phyloP scores from a whole-genome alignment of 306 rosid species.

The Cucurbita argyrosperma region DNA sequence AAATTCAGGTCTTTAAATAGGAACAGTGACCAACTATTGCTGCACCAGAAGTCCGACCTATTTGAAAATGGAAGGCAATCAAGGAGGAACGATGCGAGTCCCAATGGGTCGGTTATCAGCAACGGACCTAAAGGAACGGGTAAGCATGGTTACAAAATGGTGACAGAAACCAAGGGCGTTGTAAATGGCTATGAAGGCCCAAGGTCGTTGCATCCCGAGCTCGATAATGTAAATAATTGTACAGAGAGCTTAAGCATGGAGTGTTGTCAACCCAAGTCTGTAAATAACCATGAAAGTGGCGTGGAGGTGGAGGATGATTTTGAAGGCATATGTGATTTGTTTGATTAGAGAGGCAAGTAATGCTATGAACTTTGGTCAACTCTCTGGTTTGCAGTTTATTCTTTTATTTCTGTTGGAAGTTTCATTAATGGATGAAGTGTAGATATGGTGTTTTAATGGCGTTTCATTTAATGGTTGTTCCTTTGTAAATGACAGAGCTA shows the following conservation, averaged over 20 bases:
- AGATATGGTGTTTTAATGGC: slow-evolving; percentile 22
- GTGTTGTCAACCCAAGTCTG: slow-evolving; percentile 66
- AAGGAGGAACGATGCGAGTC: slow-evolving; percentile 16
- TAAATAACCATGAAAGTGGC: slow-evolving; percentile 54
- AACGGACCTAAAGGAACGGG: slow-evolving; percentile 34
- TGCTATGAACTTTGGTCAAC: background rate
- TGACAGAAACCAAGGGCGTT: slow-evolving; percentile 23
- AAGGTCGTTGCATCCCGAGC: slow-evolving; percentile 37
- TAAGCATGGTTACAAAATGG: slow-evolving; percentile 24
- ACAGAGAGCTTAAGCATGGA: slow-evolving; percentile 38
- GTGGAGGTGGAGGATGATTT: slow-evolving; percentile 60
- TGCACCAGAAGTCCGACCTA: slow-evolving; percentile 20
- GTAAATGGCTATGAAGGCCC: slow-evolving; percentile 56
- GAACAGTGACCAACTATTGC: slow-evolving; percentile 7
- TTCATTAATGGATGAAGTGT: slow-evolving; percentile 30
- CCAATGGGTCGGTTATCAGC: slow-evolving; percentile 20
- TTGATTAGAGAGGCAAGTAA: slow-evolving; percentile 37
- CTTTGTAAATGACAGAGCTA: slow-evolving; percentile 50
- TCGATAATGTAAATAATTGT: slow-evolving; percentile 65
- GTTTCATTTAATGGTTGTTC: background rate
- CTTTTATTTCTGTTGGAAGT: slow-evolving; percentile 30
- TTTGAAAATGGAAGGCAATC: slow-evolving; percentile 42
- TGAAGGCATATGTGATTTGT: slow-evolving; percentile 32
- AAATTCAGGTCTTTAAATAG: background rate
- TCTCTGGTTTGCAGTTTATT: slow-evolving; percentile 8